phyloP scores from a whole-genome alignment of 192 early-diverging fungal genomes.

The Entomortierella beljakovae region DNA sequence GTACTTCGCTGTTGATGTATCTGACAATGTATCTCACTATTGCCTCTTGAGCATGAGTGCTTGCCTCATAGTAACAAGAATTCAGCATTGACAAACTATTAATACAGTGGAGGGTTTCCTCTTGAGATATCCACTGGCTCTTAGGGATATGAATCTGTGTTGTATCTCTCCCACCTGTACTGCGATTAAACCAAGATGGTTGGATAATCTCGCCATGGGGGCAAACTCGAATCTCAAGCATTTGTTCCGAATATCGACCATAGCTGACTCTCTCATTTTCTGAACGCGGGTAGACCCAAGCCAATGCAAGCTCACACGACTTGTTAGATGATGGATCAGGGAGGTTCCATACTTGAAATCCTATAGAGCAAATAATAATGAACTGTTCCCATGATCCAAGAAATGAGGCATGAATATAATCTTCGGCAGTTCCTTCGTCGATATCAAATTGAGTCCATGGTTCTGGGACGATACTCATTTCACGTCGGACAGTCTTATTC shows the following conservation, averaged over 20 bases:
- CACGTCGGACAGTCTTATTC: neutral
- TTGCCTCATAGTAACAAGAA: constrained; percentile 6
- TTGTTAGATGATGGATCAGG: neutral
- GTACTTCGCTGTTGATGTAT: constrained; percentile 12
- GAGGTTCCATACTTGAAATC: constrained; percentile 18
- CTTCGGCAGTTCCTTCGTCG: constrained; percentile 8
- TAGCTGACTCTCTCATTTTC: neutral
- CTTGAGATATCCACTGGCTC: constrained; percentile 2
- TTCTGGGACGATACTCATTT: constrained; percentile 12
- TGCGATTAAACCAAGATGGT: neutral
- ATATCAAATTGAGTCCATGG: constrained; percentile 7
- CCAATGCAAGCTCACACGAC: neutral
- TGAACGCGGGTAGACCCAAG: neutral
- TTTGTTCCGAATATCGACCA: neutral
- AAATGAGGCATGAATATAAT: constrained; percentile 13
- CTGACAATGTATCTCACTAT: constrained; percentile 14
- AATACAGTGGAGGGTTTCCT: constrained; percentile 14
- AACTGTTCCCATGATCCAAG: constrained; percentile 7
- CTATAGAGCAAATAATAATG: neutral
- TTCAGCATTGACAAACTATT: constrained; percentile 10
- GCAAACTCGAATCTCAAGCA: constrained; percentile 4
- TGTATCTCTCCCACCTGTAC: neutral
- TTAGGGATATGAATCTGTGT: constrained; percentile 8
- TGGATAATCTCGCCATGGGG: constrained; percentile 5
- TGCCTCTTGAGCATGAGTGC: constrained; percentile 1